Evolutionary conservation across 306 rosid genomes (phyloP).

Genomic region (Fragaria iinumae): DNA sequence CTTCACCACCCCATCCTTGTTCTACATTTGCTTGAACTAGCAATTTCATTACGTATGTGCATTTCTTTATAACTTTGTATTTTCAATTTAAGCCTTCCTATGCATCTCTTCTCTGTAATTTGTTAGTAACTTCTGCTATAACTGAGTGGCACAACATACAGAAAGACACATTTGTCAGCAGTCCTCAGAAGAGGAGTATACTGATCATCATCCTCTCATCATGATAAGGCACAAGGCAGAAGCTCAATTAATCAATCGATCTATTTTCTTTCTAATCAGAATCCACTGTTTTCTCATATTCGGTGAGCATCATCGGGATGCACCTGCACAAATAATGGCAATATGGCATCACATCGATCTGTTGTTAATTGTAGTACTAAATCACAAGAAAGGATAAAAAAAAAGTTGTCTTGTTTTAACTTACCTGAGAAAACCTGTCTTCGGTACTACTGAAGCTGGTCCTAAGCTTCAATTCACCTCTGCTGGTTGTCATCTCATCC

Average conservation of each 20-base stretch:
- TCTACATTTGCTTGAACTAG: background rate
- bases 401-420: background rate
- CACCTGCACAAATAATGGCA: conserved; percentile 36
- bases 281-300: conserved; percentile 19
- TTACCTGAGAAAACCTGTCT: conserved; percentile 53
- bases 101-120: background rate
- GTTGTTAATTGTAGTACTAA: background rate
- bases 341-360: background rate
- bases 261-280: conserved; percentile 26
- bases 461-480: conserved; percentile 85
- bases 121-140: background rate
- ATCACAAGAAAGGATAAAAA: background rate
- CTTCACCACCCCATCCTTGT: background rate
- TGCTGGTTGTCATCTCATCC: conserved; percentile 78
- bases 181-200: conserved; percentile 5
- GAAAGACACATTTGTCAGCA: conserved; percentile 17
- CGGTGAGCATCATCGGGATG: conserved; percentile 28
- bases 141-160: conserved; percentile 1
- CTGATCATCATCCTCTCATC: conserved; percentile 7
- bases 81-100: background rate
- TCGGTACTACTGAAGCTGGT: conserved; percentile 47
- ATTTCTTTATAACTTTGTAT: background rate
- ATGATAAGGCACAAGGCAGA: conserved; percentile 5
- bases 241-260: conserved; percentile 13
- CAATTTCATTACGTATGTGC: background rate